Percentiles rank a stretch among this genome's conserved stretches.
Conservation (phyloP, 1,284 basidiomycete species). For the Fomitopsis palustris region DNA sequence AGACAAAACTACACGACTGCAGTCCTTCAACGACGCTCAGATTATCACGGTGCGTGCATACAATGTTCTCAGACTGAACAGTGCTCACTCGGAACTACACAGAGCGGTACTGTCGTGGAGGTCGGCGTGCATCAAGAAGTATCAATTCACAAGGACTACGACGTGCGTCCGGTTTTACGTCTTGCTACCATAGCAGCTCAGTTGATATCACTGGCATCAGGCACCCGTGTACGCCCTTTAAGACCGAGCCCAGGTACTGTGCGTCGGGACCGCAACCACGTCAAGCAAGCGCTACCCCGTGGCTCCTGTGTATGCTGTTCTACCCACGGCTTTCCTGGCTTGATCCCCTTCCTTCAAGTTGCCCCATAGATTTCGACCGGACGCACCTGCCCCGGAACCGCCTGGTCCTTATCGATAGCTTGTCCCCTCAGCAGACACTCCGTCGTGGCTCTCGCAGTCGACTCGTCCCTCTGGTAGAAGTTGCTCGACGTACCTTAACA, state of each 20-base stretch:
- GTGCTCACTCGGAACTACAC: not conserved
- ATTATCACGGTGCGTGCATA: not conserved
- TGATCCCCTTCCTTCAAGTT: not conserved
- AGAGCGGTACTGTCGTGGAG: not conserved
- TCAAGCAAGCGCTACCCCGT: not conserved
- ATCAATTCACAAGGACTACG: not conserved
- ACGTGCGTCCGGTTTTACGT: not conserved
- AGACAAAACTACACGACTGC: constrained; percentile 21
- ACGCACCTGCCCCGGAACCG: too few species aligned
- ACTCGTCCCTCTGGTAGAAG: not conserved
- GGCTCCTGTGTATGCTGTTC: not conserved
- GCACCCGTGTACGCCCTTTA: not conserved
- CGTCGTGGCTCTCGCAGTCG: not conserved
- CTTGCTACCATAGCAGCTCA: too few species aligned
- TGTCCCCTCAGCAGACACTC: not conserved
- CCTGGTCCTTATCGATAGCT: too few species aligned
- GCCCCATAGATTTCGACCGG: not conserved
- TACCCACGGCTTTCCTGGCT: not conserved
- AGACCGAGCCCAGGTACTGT: not conserved
- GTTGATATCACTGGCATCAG: too few species aligned
- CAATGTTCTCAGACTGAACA: not conserved
- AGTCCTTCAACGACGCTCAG: not conserved
- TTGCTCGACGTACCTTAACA: not conserved
- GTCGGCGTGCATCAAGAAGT: not conserved
- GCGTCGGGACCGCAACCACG: not conserved